Percentiles rank a stretch among this genome's conserved stretches.
Conservation (phyloP, 2,329 filamentous ascomycete genomes). For the Cladobotryum protrusum region DNA sequence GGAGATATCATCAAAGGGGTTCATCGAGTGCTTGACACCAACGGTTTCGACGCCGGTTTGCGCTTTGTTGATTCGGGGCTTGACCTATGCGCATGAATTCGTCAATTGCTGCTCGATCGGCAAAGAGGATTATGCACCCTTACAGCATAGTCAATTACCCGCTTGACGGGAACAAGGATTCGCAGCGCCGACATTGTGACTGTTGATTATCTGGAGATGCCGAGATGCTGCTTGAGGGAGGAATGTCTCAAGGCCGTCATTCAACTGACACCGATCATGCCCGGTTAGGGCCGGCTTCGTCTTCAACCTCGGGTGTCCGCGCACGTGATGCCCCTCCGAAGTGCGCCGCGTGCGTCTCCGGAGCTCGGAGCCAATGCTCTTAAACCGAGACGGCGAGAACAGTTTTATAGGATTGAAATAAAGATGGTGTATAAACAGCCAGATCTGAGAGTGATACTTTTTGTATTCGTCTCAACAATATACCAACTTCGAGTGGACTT, state of each 20-base stretch:
- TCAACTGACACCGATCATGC: conserved; percentile 15
- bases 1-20: conserved; percentile 97
- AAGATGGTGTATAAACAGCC: conserved; percentile 15
- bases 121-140: conserved; percentile 20
- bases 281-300: conserved; percentile 38
- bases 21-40: conserved; percentile 96
- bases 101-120: conserved; percentile 11
- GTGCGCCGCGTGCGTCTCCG: neutral
- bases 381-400: neutral
- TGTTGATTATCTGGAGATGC: conserved; percentile 23
- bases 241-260: conserved; percentile 7
- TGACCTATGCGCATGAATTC: conserved; percentile 44
- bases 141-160: conserved; percentile 84
- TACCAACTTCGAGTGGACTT: no score
- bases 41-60: conserved; percentile 85
- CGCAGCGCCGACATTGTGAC: conserved; percentile 55
- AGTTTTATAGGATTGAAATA: neutral
- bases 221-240: conserved; percentile 16
- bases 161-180: conserved; percentile 75
- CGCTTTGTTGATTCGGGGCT: conserved; percentile 63
- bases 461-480: no score
- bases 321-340: conserved; percentile 28
- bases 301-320: conserved; percentile 32
- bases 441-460: conserved; percentile 15
- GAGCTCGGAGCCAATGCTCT: neutral